phyloP scores from a whole-genome alignment of 1,284 basidiomycete genomes.

The Rhodotorula sp. region DNA sequence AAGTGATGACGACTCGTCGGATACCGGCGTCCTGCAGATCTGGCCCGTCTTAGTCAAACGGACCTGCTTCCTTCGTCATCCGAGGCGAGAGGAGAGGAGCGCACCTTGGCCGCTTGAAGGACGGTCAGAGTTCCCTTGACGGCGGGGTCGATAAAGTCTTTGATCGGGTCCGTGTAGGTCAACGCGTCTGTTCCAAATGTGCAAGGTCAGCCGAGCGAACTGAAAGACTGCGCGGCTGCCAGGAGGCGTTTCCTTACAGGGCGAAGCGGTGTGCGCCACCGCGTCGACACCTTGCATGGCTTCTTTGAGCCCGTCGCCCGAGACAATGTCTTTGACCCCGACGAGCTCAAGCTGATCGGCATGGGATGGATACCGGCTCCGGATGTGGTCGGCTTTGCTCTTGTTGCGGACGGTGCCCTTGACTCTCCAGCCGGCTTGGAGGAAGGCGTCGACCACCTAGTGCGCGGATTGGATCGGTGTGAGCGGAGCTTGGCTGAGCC shows the following conservation, averaged over 20 bases:
- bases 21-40: slow-evolving; percentile 38
- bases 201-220: neutral
- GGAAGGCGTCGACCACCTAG: slow-evolving; percentile 33
- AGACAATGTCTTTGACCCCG: slow-evolving; percentile 48
- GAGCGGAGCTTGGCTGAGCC: neutral
- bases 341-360: slow-evolving; percentile 33
- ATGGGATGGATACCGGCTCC: slow-evolving; percentile 24
- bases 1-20: slow-evolving; percentile 47
- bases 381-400: slow-evolving; percentile 25
- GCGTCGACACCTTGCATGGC: slow-evolving; percentile 46
- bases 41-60: neutral
- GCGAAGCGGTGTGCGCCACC: slow-evolving; percentile 42
- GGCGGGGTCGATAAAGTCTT: slow-evolving; percentile 49
- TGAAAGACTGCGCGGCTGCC: slow-evolving; percentile 38
- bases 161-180: slow-evolving; percentile 46
- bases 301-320: slow-evolving; percentile 45
- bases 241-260: slow-evolving; percentile 16
- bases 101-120: slow-evolving; percentile 32
- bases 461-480: neutral
- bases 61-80: too few species aligned
- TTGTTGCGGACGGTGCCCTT: slow-evolving; percentile 37
- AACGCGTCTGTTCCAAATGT: slow-evolving; percentile 25
- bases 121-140: slow-evolving; percentile 49
- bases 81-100: neutral
- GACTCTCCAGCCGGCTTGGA: slow-evolving; percentile 38